Evolutionary conservation across 164 flowering plant species (phyloP), one percentile per base, ranked within the genome.

Genomic region (Stephania japonica): DNA sequence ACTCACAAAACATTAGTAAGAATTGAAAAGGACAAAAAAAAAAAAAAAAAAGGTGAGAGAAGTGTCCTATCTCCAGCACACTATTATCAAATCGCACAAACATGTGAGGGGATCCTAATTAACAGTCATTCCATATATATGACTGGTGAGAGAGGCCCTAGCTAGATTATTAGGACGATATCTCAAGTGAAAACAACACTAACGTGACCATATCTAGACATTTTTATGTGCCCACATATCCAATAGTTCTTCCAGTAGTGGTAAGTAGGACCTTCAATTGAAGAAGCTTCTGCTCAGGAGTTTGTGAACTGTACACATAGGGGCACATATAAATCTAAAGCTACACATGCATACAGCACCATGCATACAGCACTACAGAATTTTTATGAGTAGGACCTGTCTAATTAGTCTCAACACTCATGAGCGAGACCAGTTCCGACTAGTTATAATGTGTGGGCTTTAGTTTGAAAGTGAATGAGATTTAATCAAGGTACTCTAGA

Each of bases 41-140:
- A 18, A 24, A 59, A 24, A 59, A 18, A 18, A n/a, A 21, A 2
- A 21, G 23, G 9, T 7, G 64, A 7, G 24, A 6, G 21, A 6
- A 59, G 9, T 24, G 64, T 59, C 64, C 7, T 21, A 59, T 59
- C 64, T 59, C 64, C 21, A 59, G 19, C 64, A 59, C 64, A 5
- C 24, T 19, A 59, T 59, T n/a, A 59, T 59, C 24, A 56, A 59
- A 59, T 21, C 64, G 23, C 24, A 59, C n/a, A 18, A 18, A 59
- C 64, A 59, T 59, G 25, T 59, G 64, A n/a, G 64, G 21, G 64
- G n/a, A 59, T 59, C 64, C 23, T n/a, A n/a, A n/a, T n/a, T n/a
- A 59, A 59, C 21, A 59, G 64, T 19, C 64, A 5, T 18, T 59
- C 64, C 23, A 59, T 5, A 59, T 59, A 7, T 6, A 16, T 56